A percentile compares a stretch with the other conserved stretches of the same genome.
These are phyloP conservation scores for Termitomyces sp. DNA, from an alignment of 768 basidiomycete species.

Conservation along the genomic window DNA sequence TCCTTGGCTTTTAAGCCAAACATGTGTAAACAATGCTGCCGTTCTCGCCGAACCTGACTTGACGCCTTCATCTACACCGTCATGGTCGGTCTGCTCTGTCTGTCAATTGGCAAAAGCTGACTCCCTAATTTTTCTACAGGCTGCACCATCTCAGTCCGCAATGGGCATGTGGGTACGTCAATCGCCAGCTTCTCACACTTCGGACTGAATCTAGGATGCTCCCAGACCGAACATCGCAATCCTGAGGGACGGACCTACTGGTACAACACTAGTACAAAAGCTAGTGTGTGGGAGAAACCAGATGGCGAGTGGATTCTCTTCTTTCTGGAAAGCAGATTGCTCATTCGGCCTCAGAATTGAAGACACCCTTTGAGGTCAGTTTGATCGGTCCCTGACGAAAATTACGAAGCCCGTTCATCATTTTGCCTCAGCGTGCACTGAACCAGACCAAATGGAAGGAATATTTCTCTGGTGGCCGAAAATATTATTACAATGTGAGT, in stretches of 20 bases:
- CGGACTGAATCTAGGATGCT: not conserved
- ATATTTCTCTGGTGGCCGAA: conserved; percentile 87
- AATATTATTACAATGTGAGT: conserved; percentile 85
- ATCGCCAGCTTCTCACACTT: not conserved
- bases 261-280: conserved; percentile 85
- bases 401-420: conserved; percentile 9
- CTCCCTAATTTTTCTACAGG: not conserved
- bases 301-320: conserved; percentile 55
- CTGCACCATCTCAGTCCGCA: conserved; percentile 7
- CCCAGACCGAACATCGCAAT: conserved; percentile 88
- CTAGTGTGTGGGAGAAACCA: conserved; percentile 98
- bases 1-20: conserved; percentile 3
- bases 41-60: not conserved
- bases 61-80: not conserved
- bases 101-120: not conserved
- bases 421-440: conserved; percentile 64
- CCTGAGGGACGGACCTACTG: conserved; percentile 98
- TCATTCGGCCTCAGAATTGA: conserved; percentile 53
- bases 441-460: conserved; percentile 93
- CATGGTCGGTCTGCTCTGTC: conserved; percentile 4
- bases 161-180: conserved; percentile 32
- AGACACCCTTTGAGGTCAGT: conserved; percentile 85
- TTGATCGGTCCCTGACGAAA: conserved; percentile 1
- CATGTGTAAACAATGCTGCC: conserved; percentile 5
- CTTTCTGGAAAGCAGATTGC: not conserved